Percentiles rank a stretch among this genome's conserved stretches.
These are phyloP conservation scores for Sequoiadendron giganteum DNA, from an alignment of 75 land plant genomes.

Conservation along the genomic window DNA sequence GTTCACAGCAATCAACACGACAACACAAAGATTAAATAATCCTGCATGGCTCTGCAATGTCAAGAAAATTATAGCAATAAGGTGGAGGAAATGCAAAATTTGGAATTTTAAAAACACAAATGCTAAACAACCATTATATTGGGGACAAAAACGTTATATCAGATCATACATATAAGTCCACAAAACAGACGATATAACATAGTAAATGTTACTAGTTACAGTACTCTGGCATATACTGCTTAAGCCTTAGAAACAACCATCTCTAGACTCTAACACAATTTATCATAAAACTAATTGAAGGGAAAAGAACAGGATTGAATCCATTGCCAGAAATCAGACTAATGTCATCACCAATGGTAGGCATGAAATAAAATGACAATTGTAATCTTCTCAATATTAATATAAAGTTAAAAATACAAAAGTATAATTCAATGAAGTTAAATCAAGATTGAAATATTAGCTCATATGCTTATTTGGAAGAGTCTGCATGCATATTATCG, in stretches of 20 bases:
- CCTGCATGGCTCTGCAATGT: slow-evolving; percentile 90
- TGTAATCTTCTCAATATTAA: neutral
- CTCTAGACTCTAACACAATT: neutral
- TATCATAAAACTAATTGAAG: neutral
- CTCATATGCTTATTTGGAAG: neutral
- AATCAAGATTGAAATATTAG: neutral
- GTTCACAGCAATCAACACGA: slow-evolving; percentile 86
- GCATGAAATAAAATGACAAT: neutral
- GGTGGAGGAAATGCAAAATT: neutral
- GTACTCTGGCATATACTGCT: neutral
- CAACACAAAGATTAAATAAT: slow-evolving; percentile 86
- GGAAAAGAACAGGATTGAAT: neutral
- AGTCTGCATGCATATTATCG: neutral
- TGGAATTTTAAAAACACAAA: neutral
- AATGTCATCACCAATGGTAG: neutral
- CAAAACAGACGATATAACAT: neutral
- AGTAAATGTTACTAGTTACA: neutral
- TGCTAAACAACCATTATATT: neutral
- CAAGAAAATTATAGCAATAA: neutral
- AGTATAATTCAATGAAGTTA: neutral
- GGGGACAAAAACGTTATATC: neutral
- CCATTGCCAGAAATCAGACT: neutral
- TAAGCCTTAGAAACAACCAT: neutral
- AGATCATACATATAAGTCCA: neutral
- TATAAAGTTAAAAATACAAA: neutral